Base-by-base conservation (phyloP, 139 green algal species). In the Chlamydomonas sp. region DNA sequence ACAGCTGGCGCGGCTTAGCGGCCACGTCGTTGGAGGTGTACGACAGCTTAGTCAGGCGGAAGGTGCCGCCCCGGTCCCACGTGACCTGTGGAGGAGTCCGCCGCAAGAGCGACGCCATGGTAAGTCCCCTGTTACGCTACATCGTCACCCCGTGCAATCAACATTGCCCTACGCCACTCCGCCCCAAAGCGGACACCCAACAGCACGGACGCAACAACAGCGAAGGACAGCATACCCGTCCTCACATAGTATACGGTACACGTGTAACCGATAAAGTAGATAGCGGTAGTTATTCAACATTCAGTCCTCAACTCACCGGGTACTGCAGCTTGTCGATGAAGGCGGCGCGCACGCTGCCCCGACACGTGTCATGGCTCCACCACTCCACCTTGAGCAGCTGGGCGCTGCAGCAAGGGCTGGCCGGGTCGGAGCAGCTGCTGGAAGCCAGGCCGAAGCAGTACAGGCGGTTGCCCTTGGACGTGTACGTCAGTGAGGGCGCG, bases 11-110 rank as follows among this genome's bases (percentile, higher is more conserved):
- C 31, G 83, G 83, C n/a, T 62, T 63, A 12, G 20, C 63, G 2
- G 83, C 83, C 4, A 87, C 5, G 62, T 87, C 83, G 5, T 2
- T 49, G 3, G n/a, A 62, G 1, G 62, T 14, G 73, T 75, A 87
- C 12, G 74, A 81, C 49, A 87, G 83, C 74, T 87, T 87, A n/a
- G 83, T 87, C 61, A 87, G 83, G 73, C 83, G 73, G 83, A 87
- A 87, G 18, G 73, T 81, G 73, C 83, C 83, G 72, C 31, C 83
- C 57, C 75, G 62, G 83, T 87, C 83, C 83, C 83, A 87, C 5
- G 72, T 87, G n/a, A 85, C 80, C 79, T 84, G 12, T 74, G 68
- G 14, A 31, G 15, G 68, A 17, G 2, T 64, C 9, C 1, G 62
- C 31, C 31, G 31, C 31, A 49, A 49, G 31, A 49, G 31, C 31